Evolutionary conservation across 257 asterid species (phyloP).

Genomic region (Primulina eburnea): DNA sequence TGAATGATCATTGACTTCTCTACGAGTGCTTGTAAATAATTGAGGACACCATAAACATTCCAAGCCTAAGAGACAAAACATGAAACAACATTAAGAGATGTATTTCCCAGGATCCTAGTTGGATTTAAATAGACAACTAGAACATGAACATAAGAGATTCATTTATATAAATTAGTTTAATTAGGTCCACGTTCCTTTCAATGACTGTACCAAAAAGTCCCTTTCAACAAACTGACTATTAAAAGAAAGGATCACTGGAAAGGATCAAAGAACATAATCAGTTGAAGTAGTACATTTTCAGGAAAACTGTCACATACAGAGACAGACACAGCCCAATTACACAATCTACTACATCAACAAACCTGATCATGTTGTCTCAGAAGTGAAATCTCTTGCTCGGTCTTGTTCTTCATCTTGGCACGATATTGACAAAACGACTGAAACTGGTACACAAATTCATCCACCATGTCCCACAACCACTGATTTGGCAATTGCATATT

Average conservation of each 20-base stretch:
- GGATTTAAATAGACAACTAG: background rate
- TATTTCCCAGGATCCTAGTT: background rate
- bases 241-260: background rate
- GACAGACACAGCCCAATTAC: background rate
- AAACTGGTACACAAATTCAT: conserved; percentile 92
- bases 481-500: conserved; percentile 98
- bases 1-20: conserved; percentile 85
- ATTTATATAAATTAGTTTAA: background rate
- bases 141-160: background rate
- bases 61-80: conserved; percentile 58
- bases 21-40: conserved; percentile 86
- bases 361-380: conserved; percentile 78
- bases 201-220: background rate
- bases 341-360: conserved; percentile 1
- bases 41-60: conserved; percentile 96
- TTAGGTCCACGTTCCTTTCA: background rate
- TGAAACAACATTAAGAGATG: background rate
- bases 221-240: background rate
- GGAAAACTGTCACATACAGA: background rate
- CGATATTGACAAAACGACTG: conserved; percentile 96
- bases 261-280: background rate
- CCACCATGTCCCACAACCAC: conserved; percentile 99
- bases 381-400: conserved; percentile 84
- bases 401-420: conserved; percentile 89
- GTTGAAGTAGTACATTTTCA: background rate